phyloP scores from a whole-genome alignment of 2,329 filamentous ascomycete genomes.

The Neonectria sp. region DNA sequence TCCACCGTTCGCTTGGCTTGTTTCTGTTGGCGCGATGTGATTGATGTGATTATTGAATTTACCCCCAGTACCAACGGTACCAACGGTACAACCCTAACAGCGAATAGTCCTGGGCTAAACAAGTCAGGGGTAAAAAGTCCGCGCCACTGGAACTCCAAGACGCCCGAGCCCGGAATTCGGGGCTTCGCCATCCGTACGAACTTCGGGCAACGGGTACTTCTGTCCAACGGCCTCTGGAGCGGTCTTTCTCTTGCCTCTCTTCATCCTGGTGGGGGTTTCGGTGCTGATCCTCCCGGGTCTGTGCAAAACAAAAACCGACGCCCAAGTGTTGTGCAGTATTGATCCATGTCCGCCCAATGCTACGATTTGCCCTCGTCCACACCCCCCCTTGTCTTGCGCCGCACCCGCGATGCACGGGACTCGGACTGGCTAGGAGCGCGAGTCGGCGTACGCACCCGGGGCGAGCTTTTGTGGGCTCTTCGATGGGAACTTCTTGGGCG shows the following conservation, averaged over 20 bases:
- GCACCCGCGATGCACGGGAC: constrained; percentile 23
- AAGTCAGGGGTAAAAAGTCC: constrained; percentile 28
- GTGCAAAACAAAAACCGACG: background rate
- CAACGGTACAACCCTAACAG: background rate
- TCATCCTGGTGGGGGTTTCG: background rate
- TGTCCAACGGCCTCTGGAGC: constrained; percentile 3
- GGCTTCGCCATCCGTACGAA: background rate
- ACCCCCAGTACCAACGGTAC: background rate
- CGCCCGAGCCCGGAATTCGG: background rate
- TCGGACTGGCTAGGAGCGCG: background rate
- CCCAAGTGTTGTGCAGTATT: constrained; percentile 8
- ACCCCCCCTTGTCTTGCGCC: constrained; percentile 14
- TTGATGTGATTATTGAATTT: constrained; percentile 28
- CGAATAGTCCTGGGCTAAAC: constrained; percentile 9
- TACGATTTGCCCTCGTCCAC: background rate
- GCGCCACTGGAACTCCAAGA: constrained; percentile 14
- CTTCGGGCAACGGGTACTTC: background rate
- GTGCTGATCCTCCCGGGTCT: constrained; percentile 2
- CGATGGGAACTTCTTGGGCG: background rate
- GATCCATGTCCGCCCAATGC: background rate
- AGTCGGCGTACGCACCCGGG: background rate
- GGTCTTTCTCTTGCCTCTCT: background rate
- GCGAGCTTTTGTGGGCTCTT: background rate
- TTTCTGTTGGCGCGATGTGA: constrained; percentile 22
- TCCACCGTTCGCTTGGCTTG: constrained; percentile 2